These are phyloP conservation scores for Parastagonospora nodorum DNA, from an alignment of 2,329 filamentous ascomycete genomes.

Conservation along the genomic window DNA sequence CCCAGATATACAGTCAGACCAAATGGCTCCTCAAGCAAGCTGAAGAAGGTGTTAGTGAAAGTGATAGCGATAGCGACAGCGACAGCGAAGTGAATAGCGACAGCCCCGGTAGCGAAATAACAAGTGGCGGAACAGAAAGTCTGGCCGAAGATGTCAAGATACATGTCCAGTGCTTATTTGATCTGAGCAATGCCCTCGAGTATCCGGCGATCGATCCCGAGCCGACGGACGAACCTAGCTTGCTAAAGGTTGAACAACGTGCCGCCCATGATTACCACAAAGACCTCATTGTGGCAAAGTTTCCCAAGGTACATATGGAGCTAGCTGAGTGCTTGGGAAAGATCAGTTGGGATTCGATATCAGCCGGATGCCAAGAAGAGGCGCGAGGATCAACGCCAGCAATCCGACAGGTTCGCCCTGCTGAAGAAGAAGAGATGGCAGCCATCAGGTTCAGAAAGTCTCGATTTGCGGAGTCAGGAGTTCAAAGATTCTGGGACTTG, in stretches of 20 bases:
- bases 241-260: constrained; percentile 8
- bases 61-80: constrained; percentile 6
- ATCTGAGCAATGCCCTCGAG: constrained; percentile 18
- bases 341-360: constrained; percentile 25
- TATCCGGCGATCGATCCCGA: constrained; percentile 22
- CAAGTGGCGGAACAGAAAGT: background rate
- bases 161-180: constrained; percentile 20
- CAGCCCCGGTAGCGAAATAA: background rate
- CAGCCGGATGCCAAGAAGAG: constrained; percentile 22
- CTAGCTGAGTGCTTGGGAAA: constrained; percentile 20
- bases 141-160: constrained; percentile 13
- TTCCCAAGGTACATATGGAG: constrained; percentile 9
- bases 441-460: constrained; percentile 6
- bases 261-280: constrained; percentile 24
- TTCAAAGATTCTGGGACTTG: constrained; percentile 30
- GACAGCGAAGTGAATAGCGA: background rate
- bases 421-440: background rate
- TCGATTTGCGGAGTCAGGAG: constrained; percentile 10
- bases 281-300: constrained; percentile 19
- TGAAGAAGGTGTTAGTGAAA: background rate
- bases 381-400: constrained; percentile 6
- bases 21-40: constrained; percentile 10
- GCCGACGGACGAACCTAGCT: constrained; percentile 6
- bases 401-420: no score
- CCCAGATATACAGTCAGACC: constrained; percentile 13